Evolutionary conservation across 129 eudicot genomes (phyloP).

Genomic region (Lactuca sativa): DNA sequence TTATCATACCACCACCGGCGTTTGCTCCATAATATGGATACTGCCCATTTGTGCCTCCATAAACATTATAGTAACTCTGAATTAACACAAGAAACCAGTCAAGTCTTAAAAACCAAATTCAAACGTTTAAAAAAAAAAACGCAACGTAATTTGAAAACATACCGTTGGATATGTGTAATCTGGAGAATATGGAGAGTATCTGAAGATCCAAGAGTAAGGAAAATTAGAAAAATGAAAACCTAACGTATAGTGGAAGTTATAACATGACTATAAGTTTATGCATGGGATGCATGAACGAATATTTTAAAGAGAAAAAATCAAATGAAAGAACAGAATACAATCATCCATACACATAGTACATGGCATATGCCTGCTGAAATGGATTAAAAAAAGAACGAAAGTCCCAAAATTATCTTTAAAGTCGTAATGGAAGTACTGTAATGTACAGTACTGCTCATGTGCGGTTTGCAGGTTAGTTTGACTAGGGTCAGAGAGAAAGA

Average conservation of each 20-base stretch:
- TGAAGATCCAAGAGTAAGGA: conserved; percentile 26
- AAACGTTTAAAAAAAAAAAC: not conserved
- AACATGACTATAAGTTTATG: not conserved
- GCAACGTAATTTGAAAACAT: conserved; percentile 24
- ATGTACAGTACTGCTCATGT: conserved; percentile 34
- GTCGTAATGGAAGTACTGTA: conserved; percentile 24
- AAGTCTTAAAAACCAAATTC: not conserved
- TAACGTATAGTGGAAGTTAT: conserved; percentile 29
- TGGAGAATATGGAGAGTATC: conserved; percentile 86
- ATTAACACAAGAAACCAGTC: conserved; percentile 2
- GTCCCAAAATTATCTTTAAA: conserved; percentile 22
- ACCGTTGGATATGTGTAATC: conserved; percentile 91
- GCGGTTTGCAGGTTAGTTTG: conserved; percentile 41
- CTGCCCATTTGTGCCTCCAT: conserved; percentile 79
- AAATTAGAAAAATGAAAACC: conserved; percentile 14
- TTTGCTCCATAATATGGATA: conserved; percentile 70
- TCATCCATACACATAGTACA: conserved; percentile 10
- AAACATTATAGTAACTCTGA: conserved; percentile 80
- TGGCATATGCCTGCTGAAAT: conserved; percentile 7
- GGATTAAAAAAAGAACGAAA: conserved; percentile 21
- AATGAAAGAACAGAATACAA: conserved; percentile 6
- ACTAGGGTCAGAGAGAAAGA: conserved; percentile 43
- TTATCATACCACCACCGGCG: conserved; percentile 59
- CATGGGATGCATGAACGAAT: conserved; percentile 28
- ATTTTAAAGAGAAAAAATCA: not conserved